Base-by-base conservation (phyloP, 164 flowering plant genomes). In the Kalanchoe fedtschenkoi region DNA sequence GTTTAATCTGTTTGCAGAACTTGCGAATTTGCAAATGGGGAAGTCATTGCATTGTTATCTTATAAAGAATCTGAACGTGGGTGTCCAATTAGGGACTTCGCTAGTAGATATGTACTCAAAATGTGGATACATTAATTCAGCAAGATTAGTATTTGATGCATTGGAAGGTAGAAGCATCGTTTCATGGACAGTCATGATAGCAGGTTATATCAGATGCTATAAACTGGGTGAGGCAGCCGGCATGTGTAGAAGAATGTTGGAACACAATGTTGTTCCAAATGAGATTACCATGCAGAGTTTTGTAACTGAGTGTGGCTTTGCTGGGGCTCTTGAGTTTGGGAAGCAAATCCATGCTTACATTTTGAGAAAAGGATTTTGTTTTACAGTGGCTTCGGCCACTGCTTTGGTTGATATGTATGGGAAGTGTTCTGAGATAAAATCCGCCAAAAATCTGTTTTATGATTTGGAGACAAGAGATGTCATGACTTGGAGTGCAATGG, bases 341-440 rank as follows among this genome's bases (percentile, higher is more conserved):
- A 84, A 73, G 71, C 70, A 69, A 56, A 35, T 79, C 30, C 89
- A 84, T 73, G 72, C 64, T 37, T 82, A 76, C 64, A 61, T 80
- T 63, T 62, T 82, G 35, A 77, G 83, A 63, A 79, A 73, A 58
- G 83, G 74, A 38, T 71, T 75, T 63, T 17, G 17, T 1, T 35
- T 78, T 63, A 76, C 85, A 29, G 41, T 65, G 35, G 68, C 69
- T 62, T 57, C 80, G 66, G 68, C 66, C 34, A 80, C 84, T 34
- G 82, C 81, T 47, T 30, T 83, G 39, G 66, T 79, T 37, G 82
- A 80, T 64, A 81, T 81, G 89, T 81, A 84, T 69, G 83, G 80
- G 9, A 84, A 84, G 59, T 81, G 84, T 35, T 70, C 72, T 6
- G 76, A 73, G n/a, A 41, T 73, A 11, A 30, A 34, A 60, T 26